phyloP scores from a whole-genome alignment of 179 eudicot species.

The Spergularia azorica region DNA sequence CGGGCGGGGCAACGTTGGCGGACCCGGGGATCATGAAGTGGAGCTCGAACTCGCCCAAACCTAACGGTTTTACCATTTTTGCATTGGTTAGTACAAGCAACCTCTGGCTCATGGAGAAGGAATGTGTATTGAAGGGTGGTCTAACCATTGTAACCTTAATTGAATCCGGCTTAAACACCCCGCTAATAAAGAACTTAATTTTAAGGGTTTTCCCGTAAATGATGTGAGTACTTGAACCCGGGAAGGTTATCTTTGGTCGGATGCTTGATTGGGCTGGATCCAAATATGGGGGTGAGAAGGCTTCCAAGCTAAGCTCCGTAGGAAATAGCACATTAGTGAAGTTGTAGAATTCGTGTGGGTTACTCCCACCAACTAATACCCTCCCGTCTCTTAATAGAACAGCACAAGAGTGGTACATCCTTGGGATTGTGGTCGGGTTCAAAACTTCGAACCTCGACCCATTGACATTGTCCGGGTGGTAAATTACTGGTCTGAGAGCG shows the following conservation, averaged over 20 bases:
- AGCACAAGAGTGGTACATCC: constrained; percentile 59
- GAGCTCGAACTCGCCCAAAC: constrained; percentile 26
- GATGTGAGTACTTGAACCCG: constrained; percentile 30
- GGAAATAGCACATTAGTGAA: constrained; percentile 51
- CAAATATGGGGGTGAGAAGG: constrained; percentile 50
- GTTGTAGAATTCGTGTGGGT: constrained; percentile 44
- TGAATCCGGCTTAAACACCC: constrained; percentile 12
- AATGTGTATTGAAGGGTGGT: constrained; percentile 57
- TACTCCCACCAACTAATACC: constrained; percentile 59
- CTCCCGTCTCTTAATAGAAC: constrained; percentile 56
- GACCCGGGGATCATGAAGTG: constrained; percentile 39
- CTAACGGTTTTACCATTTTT: constrained; percentile 5
- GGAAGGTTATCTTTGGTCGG: constrained; percentile 42
- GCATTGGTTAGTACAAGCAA: constrained; percentile 37
- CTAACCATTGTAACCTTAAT: constrained; percentile 51
- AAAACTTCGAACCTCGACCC: constrained; percentile 46
- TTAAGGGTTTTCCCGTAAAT: constrained; percentile 25
- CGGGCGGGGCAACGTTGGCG: constrained; percentile 54
- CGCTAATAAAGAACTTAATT: constrained; percentile 27
- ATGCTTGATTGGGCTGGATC: constrained; percentile 8
- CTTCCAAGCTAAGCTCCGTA: constrained; percentile 56
- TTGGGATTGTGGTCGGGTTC: constrained; percentile 33
- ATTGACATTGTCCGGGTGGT: constrained; percentile 26
- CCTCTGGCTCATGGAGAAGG: constrained; percentile 67
- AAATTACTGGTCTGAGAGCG: constrained; percentile 40